Conservation (phyloP, 495 filamentous ascomycete species). For the Penicillium macrosclerotiorum region DNA sequence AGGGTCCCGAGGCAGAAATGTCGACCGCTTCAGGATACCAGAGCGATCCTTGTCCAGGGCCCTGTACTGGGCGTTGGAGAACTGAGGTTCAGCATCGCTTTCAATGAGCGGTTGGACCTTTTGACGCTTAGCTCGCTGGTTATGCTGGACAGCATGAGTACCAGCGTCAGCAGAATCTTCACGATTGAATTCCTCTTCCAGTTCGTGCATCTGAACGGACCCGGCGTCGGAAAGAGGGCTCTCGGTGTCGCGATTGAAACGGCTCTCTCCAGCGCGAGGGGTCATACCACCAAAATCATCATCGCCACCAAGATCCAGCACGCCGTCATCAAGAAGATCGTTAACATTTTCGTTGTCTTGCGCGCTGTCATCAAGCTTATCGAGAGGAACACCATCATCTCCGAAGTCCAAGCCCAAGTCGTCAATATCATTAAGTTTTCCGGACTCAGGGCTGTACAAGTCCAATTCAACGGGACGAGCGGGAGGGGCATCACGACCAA, state of each 20-base stretch:
- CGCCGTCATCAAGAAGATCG: slow-evolving; percentile 31
- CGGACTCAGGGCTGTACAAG: slow-evolving; percentile 65
- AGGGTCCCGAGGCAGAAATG: slow-evolving; percentile 82
- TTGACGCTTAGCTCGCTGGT: slow-evolving; percentile 72
- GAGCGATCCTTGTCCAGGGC: slow-evolving; percentile 75
- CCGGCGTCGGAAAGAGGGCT: slow-evolving; percentile 40
- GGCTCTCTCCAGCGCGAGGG: slow-evolving; percentile 54
- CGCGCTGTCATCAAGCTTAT: slow-evolving; percentile 35
- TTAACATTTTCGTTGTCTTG: slow-evolving; percentile 36
- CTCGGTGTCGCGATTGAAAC: slow-evolving; percentile 60
- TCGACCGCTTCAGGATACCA: slow-evolving; percentile 73
- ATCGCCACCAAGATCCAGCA: slow-evolving; percentile 48
- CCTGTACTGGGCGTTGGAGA: slow-evolving; percentile 62
- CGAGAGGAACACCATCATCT: slow-evolving; percentile 48
- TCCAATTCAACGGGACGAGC: slow-evolving; percentile 67
- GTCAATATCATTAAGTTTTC: slow-evolving; percentile 44
- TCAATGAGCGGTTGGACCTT: slow-evolving; percentile 73
- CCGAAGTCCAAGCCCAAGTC: slow-evolving; percentile 53
- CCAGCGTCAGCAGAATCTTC: slow-evolving; percentile 55
- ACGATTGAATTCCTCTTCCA: slow-evolving; percentile 63
- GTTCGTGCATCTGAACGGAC: slow-evolving; percentile 26
- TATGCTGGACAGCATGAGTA: slow-evolving; percentile 53
- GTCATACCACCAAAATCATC: slow-evolving; percentile 37
- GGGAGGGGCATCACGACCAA: slow-evolving; percentile 75
- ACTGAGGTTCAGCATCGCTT: slow-evolving; percentile 63